These are phyloP conservation scores for Phytophthora aleatoria DNA, from an alignment of 352 stramenopile genomes.

Conservation along the genomic window DNA sequence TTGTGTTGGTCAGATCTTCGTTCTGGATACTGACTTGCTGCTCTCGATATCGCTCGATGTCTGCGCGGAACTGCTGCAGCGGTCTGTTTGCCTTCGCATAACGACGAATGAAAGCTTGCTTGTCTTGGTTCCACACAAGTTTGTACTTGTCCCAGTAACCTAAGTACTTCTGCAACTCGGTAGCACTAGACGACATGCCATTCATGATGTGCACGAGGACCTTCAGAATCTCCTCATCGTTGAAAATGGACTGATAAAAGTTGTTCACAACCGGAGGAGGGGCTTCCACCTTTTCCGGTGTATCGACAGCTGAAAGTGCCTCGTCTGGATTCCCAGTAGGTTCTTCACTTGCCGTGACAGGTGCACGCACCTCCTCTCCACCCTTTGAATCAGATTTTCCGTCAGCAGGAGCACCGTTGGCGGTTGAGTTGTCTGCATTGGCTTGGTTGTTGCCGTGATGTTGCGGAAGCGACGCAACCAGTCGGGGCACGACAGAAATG, in stretches of 20 bases:
- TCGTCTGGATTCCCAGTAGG: constrained; percentile 30
- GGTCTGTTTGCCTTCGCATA: constrained; percentile 95
- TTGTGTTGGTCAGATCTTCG: constrained; percentile 92
- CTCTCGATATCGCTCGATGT: constrained; percentile 92
- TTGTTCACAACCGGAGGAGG: constrained; percentile 44
- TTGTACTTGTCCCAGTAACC: constrained; percentile 96
- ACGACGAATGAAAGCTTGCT: constrained; percentile 94
- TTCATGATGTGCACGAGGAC: constrained; percentile 97
- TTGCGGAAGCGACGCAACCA: constrained; percentile 61
- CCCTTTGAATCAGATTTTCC: constrained; percentile 21
- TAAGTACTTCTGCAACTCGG: constrained; percentile 94
- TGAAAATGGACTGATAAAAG: constrained; percentile 95
- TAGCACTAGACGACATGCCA: constrained; percentile 93
- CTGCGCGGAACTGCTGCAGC: constrained; percentile 91
- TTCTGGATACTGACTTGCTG: constrained; percentile 92
- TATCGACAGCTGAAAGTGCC: constrained; percentile 9
- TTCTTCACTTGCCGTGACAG: constrained; percentile 21
- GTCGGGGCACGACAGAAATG: constrained; percentile 90
- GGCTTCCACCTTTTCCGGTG: constrained; percentile 17
- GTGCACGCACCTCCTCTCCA: constrained; percentile 30
- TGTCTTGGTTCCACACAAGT: constrained; percentile 93
- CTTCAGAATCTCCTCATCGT: constrained; percentile 96
- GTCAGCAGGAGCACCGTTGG: constrained; percentile 9
- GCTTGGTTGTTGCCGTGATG: constrained; percentile 31
- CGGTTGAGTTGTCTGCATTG: constrained; percentile 11